phyloP scores from a whole-genome alignment of 805 yeast genomes.

The Barnettozyma botsteinii region DNA sequence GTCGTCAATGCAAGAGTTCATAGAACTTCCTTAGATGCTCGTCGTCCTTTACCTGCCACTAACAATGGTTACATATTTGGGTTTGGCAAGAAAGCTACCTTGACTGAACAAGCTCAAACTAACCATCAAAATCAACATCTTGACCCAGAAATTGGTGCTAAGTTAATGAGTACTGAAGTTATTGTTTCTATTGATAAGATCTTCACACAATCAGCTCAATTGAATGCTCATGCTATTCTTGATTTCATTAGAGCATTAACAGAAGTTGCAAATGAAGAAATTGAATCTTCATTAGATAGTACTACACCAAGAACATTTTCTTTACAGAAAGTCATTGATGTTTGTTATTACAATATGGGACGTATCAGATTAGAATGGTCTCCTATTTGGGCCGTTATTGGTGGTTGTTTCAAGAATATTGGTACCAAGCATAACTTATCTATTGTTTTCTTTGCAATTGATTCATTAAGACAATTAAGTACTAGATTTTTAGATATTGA shows the following conservation, averaged over 20 bases:
- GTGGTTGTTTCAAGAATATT: slow-evolving; percentile 77
- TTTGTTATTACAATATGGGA: slow-evolving; percentile 94
- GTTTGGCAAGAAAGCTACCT: slow-evolving; percentile 48
- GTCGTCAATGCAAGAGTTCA: slow-evolving; percentile 60
- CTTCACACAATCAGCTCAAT: slow-evolving; percentile 72
- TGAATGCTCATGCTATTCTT: slow-evolving; percentile 79
- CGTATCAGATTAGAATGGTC: slow-evolving; percentile 97
- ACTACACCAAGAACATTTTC: slow-evolving; percentile 87
- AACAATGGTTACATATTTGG: slow-evolving; percentile 47
- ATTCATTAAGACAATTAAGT: slow-evolving; percentile 87
- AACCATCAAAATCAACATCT: slow-evolving; percentile 69
- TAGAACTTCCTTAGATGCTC: slow-evolving; percentile 48
- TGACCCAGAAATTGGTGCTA: slow-evolving; percentile 49
- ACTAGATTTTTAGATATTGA: slow-evolving; percentile 90
- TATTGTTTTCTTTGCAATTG: slow-evolving; percentile 86
- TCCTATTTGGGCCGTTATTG: slow-evolving; percentile 91
- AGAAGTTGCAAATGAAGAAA: slow-evolving; percentile 84
- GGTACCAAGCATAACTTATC: slow-evolving; percentile 74
- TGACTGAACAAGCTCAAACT: slow-evolving; percentile 61
- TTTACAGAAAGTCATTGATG: slow-evolving; percentile 92
- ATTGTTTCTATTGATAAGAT: slow-evolving; percentile 82
- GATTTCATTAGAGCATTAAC: slow-evolving; percentile 84
- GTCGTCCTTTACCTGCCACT: slow-evolving; percentile 31
- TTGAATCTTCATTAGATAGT: slow-evolving; percentile 78
- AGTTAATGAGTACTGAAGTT: slow-evolving; percentile 58